These are phyloP conservation scores for Digitaria exilis DNA, from an alignment of 202 grass and related monocot genomes.

Conservation along the genomic window DNA sequence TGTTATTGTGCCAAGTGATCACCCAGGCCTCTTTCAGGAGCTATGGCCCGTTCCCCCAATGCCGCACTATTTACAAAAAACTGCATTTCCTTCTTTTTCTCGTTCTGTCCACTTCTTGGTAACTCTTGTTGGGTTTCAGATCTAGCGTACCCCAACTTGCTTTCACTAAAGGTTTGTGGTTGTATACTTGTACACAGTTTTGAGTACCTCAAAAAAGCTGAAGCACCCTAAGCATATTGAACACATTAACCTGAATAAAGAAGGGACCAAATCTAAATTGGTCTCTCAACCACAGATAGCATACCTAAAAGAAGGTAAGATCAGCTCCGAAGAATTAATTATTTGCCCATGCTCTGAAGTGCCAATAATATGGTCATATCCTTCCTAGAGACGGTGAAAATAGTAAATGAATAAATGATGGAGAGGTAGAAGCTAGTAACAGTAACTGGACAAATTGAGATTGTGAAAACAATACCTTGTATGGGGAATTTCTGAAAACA, in stretches of 20 bases:
- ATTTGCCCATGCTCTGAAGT: conserved; percentile 90
- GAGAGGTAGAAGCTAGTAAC: conserved; percentile 18
- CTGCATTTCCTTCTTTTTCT: not conserved
- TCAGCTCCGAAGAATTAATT: conserved; percentile 87
- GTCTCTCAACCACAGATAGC: not conserved
- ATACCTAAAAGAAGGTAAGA: conserved; percentile 82
- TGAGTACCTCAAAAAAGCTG: not conserved
- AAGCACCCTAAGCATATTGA: not conserved
- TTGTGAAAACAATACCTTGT: conserved; percentile 64
- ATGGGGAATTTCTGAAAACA: conserved; percentile 67
- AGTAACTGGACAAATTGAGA: conserved; percentile 20
- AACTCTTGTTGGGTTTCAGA: not conserved
- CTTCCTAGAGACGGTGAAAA: conserved; percentile 58
- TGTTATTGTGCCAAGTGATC: not conserved
- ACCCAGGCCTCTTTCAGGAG: not conserved
- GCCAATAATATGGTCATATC: conserved; percentile 95
- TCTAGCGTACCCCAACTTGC: not conserved
- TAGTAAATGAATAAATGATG: conserved; percentile 14
- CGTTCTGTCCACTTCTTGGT: not conserved
- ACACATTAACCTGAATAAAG: not conserved
- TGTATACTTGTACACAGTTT: not conserved
- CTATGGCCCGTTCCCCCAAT: not conserved
- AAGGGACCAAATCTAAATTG: conserved; percentile 14
- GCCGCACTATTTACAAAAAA: not conserved
- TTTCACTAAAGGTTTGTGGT: not conserved